Evolutionary conservation across 1,284 basidiomycete genomes (phyloP), one percentile per base, ranked within the genome.

Genomic region (Sporisorium reilianum): DNA sequence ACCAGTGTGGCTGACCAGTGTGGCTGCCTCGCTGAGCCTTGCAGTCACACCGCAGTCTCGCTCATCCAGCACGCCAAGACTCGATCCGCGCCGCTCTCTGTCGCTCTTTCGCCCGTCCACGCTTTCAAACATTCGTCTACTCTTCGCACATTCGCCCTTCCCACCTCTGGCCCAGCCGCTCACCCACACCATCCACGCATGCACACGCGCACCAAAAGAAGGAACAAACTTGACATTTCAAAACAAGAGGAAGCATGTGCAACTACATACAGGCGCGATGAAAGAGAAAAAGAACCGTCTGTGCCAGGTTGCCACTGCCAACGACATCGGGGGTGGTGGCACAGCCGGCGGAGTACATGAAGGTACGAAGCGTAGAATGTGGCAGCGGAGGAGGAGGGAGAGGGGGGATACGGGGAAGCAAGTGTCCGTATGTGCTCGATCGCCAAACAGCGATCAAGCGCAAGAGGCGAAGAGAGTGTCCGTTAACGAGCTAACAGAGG

Each of bases 261-360:
- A 44, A 48, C 46, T 48, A 48, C 9, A 30, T 48, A 48, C 46
- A 48, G 26, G 46, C 5, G 28, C 46, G 46, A 41, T 20, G 36
- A 8, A n/a, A 28, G n/a, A n/a, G n/a, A n/a, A n/a, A n/a, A 28
- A 10, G 42, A 45, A 46, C n/a, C n/a, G n/a, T n/a, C n/a, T n/a
- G n/a, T 8, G 4, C 46, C 16, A 2, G 4, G 30, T 26, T 28
- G 28, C 46, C 46, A 30, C n/a, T n/a, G 46, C 46, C 11, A 7
- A 3, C 36, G 3, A 34, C 12, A n/a, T 30, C 28, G n/a, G 8
- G 14, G 30, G 42, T 44, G 14, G 25, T 18, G 20, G 30, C 53
- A 60, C 25, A 48, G n/a, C 22, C 20, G 26, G 32, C 22, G 32
- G 3, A 36, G 20, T 52, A 45, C 41, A 60, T 7, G 26, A 23